A percentile compares a stretch with the other conserved stretches of the same genome.
Evolutionary conservation across 768 basidiomycete species (phyloP).

Genomic region (Auriscalpium microsporum): DNA sequence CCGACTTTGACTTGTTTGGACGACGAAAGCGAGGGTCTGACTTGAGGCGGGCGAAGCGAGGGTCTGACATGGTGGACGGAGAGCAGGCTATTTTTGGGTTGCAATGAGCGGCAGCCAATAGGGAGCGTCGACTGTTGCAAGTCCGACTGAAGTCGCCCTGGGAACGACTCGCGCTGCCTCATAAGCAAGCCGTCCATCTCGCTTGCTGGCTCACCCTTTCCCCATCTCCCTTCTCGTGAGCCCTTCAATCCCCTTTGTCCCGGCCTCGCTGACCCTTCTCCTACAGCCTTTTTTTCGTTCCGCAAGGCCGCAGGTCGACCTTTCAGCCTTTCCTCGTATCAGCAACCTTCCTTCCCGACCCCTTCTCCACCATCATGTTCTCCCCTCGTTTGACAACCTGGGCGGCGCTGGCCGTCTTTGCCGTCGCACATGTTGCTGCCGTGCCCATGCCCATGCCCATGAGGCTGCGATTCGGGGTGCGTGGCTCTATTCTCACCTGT

Average conservation of each 20-base stretch:
- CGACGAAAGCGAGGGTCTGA: conserved; percentile 90
- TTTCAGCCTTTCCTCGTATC: conserved; percentile 16
- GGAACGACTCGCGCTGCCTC: not conserved
- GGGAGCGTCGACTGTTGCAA: not conserved
- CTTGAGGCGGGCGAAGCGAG: conserved; percentile 80
- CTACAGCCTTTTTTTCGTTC: conserved; percentile 12
- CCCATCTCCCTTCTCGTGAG: conserved; percentile 7
- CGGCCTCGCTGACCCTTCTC: not conserved
- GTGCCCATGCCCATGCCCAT: conserved; percentile 35
- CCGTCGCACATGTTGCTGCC: conserved; percentile 34
- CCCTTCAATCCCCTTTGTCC: conserved; percentile 17
- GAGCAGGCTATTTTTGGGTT: not conserved
- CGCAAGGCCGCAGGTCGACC: conserved; percentile 28
- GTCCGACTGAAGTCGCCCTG: no score
- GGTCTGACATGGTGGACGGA: conserved; percentile 51
- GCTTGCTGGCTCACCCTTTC: conserved; percentile 8
- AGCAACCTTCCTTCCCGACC: conserved; percentile 16
- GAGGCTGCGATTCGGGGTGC: conserved; percentile 22
- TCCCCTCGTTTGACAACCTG: conserved; percentile 30
- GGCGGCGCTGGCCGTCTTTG: conserved; percentile 33
- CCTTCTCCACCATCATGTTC: conserved; percentile 33
- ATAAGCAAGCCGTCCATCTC: not conserved
- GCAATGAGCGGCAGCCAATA: conserved; percentile 2
- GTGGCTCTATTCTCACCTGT: not conserved
- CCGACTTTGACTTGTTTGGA: conserved; percentile 69